Evolutionary conservation across 768 basidiomycete genomes (phyloP).

Genomic region (Leccinum pellstonianum): DNA sequence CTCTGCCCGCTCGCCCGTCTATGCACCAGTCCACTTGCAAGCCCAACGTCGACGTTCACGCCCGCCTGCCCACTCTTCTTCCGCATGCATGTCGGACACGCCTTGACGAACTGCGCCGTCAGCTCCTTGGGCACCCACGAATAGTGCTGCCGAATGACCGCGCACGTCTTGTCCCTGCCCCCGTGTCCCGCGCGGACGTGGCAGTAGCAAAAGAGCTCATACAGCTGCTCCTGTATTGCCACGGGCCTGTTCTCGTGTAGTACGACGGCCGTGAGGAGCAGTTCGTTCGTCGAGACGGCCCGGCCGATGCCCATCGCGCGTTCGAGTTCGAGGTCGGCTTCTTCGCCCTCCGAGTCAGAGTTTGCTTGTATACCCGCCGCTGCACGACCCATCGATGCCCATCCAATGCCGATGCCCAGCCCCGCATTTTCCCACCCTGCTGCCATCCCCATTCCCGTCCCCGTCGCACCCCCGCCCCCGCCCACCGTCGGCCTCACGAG

Average conservation of each 20-base stretch:
- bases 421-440: background rate
- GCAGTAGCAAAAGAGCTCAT: constrained; percentile 72
- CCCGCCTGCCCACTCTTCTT: constrained; percentile 39
- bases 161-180: constrained; percentile 77
- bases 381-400: background rate
- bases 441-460: background rate
- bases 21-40: constrained; percentile 2
- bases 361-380: background rate
- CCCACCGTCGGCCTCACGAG: constrained; percentile 35
- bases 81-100: constrained; percentile 70
- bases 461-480: constrained; percentile 13
- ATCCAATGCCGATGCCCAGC: background rate
- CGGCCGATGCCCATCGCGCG: constrained; percentile 17
- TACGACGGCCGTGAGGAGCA: constrained; percentile 42
- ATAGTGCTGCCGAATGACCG: constrained; percentile 64
- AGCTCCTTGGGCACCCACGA: constrained; percentile 87
- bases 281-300: constrained; percentile 12
- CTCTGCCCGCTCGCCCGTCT: background rate
- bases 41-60: background rate
- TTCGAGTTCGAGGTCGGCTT: constrained; percentile 15
- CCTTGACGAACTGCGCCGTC: constrained; percentile 72
- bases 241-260: constrained; percentile 73
- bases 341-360: constrained; percentile 7
- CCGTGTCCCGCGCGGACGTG: constrained; percentile 67
- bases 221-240: constrained; percentile 75